These are phyloP conservation scores for Kluyveromyces wickerhamii DNA, from an alignment of 805 yeast species.

Conservation along the genomic window DNA sequence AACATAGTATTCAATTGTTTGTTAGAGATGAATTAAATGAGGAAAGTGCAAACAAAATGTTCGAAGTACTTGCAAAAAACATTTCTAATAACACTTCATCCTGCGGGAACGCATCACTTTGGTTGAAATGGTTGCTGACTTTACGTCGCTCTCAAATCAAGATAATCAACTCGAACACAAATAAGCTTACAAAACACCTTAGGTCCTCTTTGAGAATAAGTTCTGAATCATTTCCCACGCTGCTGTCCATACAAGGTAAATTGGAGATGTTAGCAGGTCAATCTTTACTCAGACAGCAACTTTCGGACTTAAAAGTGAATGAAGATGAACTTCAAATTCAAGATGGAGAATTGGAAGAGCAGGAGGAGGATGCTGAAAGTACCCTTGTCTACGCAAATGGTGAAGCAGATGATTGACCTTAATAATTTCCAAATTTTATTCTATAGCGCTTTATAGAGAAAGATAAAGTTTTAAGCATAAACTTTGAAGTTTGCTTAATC, in stretches of 20 bases:
- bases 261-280: constrained; percentile 72
- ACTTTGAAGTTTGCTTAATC: too few species aligned
- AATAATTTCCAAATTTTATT: too few species aligned
- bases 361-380: constrained; percentile 34
- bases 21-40: constrained; percentile 34
- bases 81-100: constrained; percentile 33
- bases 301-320: constrained; percentile 32
- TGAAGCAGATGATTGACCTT: constrained; percentile 37
- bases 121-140: constrained; percentile 79
- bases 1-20: constrained; percentile 23
- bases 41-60: constrained; percentile 34
- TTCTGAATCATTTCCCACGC: constrained; percentile 53
- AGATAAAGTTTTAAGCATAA: too few species aligned
- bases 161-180: constrained; percentile 12
- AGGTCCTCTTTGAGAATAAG: constrained; percentile 49
- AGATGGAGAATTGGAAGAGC: constrained; percentile 22
- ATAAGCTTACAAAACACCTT: constrained; percentile 43
- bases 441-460: too few species aligned
- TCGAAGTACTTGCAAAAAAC: constrained; percentile 39
- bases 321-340: constrained; percentile 27
- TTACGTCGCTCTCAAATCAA: constrained; percentile 42
- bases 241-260: constrained; percentile 80
- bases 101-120: constrained; percentile 22
- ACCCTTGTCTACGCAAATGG: constrained; percentile 37
- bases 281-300: constrained; percentile 54